Base-by-base conservation (phyloP, 352 stramenopile genomes). In the Discostella stelligera region DNA sequence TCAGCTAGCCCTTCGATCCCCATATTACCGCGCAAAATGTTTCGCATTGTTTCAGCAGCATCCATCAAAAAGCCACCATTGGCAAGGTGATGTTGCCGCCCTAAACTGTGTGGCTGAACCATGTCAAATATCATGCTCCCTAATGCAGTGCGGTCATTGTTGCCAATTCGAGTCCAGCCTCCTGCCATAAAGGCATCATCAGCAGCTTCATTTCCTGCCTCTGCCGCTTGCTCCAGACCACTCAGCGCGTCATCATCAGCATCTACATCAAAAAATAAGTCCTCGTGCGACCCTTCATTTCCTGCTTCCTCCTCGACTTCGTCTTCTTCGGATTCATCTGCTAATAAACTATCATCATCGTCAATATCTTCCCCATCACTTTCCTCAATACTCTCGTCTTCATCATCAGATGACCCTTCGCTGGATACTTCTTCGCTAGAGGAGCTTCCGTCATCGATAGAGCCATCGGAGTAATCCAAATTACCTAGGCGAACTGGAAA, bases 121-220 rank as follows among this genome's bases (percentile, higher is more conserved):
- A 73, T 72, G 21, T 78, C 74, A 10, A 88, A 56, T 21, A 84
- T 58, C 59, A 86, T 86, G 37, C 65, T 78, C 11, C 66, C 63
- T 14, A 77, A 61, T 23, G 66, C 74, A 37, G 65, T 72, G 30
- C 70, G 78, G 25, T 70, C 73, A 41, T 71, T 72, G 60, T 23
- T 65, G 64, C 94, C 88, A 18, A 94, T 72, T 21, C 76, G 72
- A 50, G 82, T 93, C 87, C 90, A 93, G 21, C 86, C 88, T 21
- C 86, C 88, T 72, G 90, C 87, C 82, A 85, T 86, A 27, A 74
- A 64, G 18, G 30, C 69, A 60, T 79, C 71, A 30, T 77, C 66
- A 20, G 63, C 8, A 61, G 8, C 18, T 49, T 76, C 64, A 30
- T 74, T 68, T 9, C 25, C 70, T 41, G 21, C 48, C 46, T 46